These are phyloP conservation scores for Blyttiomyces sp. DNA, from an alignment of 371 early-diverging fungal genomes.

Conservation along the genomic window DNA sequence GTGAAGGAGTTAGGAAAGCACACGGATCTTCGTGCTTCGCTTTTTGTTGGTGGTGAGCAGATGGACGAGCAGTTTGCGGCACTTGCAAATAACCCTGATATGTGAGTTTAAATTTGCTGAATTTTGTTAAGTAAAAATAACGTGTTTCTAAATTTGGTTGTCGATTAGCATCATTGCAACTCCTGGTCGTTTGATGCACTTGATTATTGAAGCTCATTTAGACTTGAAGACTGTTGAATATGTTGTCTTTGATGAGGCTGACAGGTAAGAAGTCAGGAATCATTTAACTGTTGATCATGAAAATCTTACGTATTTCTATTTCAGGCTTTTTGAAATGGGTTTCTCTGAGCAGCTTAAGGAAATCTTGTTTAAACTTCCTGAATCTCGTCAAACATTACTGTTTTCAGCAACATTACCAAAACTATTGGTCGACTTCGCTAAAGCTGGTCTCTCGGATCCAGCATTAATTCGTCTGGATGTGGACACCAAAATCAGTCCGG, in stretches of 20 bases:
- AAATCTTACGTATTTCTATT: neutral
- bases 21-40: conserved; percentile 84
- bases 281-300: neutral
- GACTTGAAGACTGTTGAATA: conserved; percentile 87
- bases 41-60: conserved; percentile 95
- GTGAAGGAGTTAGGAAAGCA: conserved; percentile 83
- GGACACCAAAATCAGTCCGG: conserved; percentile 88
- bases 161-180: conserved; percentile 84
- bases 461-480: conserved; percentile 88
- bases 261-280: conserved; percentile 55
- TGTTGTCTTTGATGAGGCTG: conserved; percentile 98
- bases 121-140: conserved; percentile 80
- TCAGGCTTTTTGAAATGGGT: conserved; percentile 91
- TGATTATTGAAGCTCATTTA: conserved; percentile 91
- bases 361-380: conserved; percentile 79
- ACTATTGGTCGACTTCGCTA: conserved; percentile 90
- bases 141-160: conserved; percentile 69
- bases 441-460: conserved; percentile 87
- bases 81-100: conserved; percentile 92
- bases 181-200: conserved; percentile 94
- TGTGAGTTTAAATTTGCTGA: conserved; percentile 40
- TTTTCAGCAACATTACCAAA: conserved; percentile 96
- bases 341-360: conserved; percentile 94
- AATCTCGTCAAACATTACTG: conserved; percentile 78
- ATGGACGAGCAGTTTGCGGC: conserved; percentile 90